These are phyloP conservation scores for Colletotrichum echinochloae DNA, from an alignment of 2,329 filamentous ascomycete genomes.

Conservation along the genomic window DNA sequence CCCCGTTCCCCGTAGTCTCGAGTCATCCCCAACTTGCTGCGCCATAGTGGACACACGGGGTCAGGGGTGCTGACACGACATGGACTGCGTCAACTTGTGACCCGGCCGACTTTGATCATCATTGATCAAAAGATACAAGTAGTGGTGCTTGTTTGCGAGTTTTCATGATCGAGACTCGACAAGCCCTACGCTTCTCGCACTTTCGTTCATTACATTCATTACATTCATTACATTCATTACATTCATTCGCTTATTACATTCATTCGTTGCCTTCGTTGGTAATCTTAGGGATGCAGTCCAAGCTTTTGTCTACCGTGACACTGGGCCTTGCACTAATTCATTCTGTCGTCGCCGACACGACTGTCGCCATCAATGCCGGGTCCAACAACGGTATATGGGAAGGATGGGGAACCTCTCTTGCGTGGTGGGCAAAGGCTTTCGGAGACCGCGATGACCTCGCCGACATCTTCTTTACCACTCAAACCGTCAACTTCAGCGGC, in stretches of 20 bases:
- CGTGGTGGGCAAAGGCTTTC: slow-evolving; percentile 58
- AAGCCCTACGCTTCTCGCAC: background rate
- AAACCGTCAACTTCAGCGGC: slow-evolving; percentile 47
- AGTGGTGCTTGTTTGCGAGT: background rate
- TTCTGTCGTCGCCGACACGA: slow-evolving; percentile 20
- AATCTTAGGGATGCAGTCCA: no score
- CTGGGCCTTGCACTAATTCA: background rate
- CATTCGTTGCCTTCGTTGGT: background rate
- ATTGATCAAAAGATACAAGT: background rate
- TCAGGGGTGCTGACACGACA: background rate
- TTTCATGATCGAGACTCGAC: background rate
- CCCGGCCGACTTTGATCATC: background rate
- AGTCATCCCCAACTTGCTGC: background rate
- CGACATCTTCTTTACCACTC: slow-evolving; percentile 54
- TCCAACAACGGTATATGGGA: slow-evolving; percentile 57
- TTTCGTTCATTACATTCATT: background rate
- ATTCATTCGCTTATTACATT: background rate
- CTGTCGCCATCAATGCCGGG: slow-evolving; percentile 28
- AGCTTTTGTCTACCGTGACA: slow-evolving; percentile 4
- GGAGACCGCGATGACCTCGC: slow-evolving; percentile 56
- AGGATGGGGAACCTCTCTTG: slow-evolving; percentile 57
- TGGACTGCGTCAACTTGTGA: background rate
- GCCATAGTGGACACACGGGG: background rate
- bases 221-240: background rate
- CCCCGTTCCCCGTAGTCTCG: no score